Evolutionary conservation across 2,329 filamentous ascomycete genomes (phyloP).

Genomic region (Colletotrichum caudatum): DNA sequence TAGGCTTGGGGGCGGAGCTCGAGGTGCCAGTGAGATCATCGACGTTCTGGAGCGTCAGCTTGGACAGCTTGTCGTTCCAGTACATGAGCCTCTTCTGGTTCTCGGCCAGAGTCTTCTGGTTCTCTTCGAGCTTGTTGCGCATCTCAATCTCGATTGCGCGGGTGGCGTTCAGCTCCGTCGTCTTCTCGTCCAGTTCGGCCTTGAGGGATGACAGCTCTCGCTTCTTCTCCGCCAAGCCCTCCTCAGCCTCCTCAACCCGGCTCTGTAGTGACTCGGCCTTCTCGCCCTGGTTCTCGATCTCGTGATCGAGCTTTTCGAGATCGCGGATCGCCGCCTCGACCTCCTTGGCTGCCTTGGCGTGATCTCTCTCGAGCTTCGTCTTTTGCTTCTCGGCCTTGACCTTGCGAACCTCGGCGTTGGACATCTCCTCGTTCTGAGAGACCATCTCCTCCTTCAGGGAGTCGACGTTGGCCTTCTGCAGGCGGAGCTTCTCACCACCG

Average conservation of each 20-base stretch:
- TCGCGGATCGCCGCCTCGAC: constrained; percentile 78
- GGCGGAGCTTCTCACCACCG: constrained; percentile 90
- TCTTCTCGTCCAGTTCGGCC: constrained; percentile 87
- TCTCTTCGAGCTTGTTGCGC: constrained; percentile 97
- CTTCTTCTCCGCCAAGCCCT: constrained; percentile 81
- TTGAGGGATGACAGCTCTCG: constrained; percentile 84
- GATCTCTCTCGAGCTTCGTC: constrained; percentile 86
- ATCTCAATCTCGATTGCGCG: constrained; percentile 95
- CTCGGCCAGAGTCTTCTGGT: constrained; percentile 87
- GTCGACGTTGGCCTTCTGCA: constrained; percentile 92
- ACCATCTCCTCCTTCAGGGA: constrained; percentile 87
- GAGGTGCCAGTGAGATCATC: constrained; percentile 69
- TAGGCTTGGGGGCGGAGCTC: constrained; percentile 43
- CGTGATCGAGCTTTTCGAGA: constrained; percentile 80
- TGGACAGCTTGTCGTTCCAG: constrained; percentile 91
- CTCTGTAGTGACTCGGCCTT: constrained; percentile 79
- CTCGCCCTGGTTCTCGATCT: constrained; percentile 81
- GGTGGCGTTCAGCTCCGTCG: constrained; percentile 86
- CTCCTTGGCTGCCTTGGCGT: constrained; percentile 83
- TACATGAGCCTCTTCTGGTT: constrained; percentile 87
- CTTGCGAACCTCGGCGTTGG: constrained; percentile 86
- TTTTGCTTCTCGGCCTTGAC: constrained; percentile 95
- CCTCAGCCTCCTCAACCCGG: constrained; percentile 85
- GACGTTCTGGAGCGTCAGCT: constrained; percentile 85
- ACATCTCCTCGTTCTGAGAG: constrained; percentile 83